Evolutionary conservation across 2,329 filamentous ascomycete genomes (phyloP), one percentile per base, ranked within the genome.

Genomic region (Polytolypa hystricis): DNA sequence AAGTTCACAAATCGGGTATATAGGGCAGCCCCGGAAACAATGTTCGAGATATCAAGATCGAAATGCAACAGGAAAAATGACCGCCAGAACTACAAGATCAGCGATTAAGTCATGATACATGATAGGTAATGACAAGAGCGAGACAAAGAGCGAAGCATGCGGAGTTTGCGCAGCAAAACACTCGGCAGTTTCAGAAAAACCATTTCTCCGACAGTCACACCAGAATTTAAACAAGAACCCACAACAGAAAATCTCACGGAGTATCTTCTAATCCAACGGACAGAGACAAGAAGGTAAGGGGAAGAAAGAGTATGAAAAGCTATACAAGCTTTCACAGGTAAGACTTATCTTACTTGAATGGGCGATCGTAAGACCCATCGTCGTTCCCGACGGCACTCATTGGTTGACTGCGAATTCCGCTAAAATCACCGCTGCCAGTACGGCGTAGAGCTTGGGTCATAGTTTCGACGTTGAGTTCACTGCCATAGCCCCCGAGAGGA

Each of bases 401-500:
- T 18, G 56, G 46, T 19, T 50, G 50, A 32, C 53, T 60, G 36
- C 50, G 54, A 26, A 57, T 53, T 23, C 64, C 62, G 26, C 67
- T 63, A 39, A 95, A 63, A 55, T 95, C 89, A 12, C 81, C 76
- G 59, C 85, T 94, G 30, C 79, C 84, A 10, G 86, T 93, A 57
- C 84, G 80, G 53, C 83, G 71, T 52, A 95, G 66, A 11, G 85
- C 87, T 61, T 95, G 86, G 35, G 80, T 73, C 87, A 95, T 93
- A 3, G 87, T 95, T 67, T 95, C 86, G 46, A 95, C 82, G 41
- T 82, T 85, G 41, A 95, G 65, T 44, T 94, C 87, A 17, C 77
- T 74, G 30, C 67, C 70, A 42, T 67, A 48, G 35, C 42, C 65
- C 33, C 68, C 58, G 21, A 58, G 46, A 21, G 74, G 61, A 35